Conservation (phyloP, 176 grass and related monocot species). For the Paspalum vaginatum region DNA sequence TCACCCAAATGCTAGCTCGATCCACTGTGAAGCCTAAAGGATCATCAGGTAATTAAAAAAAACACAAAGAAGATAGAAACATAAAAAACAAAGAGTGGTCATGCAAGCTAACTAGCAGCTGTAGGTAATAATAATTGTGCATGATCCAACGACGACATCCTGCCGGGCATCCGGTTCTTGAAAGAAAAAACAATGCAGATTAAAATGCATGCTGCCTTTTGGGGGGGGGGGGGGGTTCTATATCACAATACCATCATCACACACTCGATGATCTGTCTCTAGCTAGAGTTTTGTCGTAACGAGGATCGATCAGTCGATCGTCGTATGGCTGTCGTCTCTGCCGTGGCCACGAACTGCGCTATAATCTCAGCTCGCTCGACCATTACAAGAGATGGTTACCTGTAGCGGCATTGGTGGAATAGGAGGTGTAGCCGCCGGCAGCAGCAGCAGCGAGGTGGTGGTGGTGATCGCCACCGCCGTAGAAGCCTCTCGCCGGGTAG, state of each 20-base stretch:
- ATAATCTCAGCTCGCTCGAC: not conserved
- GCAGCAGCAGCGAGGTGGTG: slow-evolving; percentile 37
- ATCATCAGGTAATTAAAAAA: not conserved
- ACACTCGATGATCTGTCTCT: slow-evolving; percentile 10
- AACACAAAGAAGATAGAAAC: not conserved
- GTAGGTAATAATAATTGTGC: slow-evolving; percentile 30
- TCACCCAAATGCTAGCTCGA: slow-evolving; percentile 28
- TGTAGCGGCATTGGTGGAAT: slow-evolving; percentile 44
- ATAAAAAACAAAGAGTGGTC: slow-evolving; percentile 37
- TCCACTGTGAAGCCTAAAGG: slow-evolving; percentile 44
- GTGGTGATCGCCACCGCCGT: slow-evolving; percentile 29
- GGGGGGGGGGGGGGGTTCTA: no score
- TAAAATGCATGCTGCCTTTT: slow-evolving; percentile 19
- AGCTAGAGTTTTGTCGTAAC: slow-evolving; percentile 42
- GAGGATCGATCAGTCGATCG: not conserved
- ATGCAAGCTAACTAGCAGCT: slow-evolving; percentile 45
- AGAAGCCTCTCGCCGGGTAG: slow-evolving; percentile 42
- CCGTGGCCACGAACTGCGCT: not conserved
- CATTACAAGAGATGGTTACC: slow-evolving; percentile 67
- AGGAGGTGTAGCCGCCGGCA: slow-evolving; percentile 43
- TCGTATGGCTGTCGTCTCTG: no score
- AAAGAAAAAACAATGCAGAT: slow-evolving; percentile 28
- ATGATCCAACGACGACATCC: slow-evolving; percentile 43
- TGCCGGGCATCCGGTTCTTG: slow-evolving; percentile 33
- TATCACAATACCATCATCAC: slow-evolving; percentile 37